These are phyloP conservation scores for Taphrina pruni DNA, from an alignment of 1,139 yeast species.

Conservation along the genomic window DNA sequence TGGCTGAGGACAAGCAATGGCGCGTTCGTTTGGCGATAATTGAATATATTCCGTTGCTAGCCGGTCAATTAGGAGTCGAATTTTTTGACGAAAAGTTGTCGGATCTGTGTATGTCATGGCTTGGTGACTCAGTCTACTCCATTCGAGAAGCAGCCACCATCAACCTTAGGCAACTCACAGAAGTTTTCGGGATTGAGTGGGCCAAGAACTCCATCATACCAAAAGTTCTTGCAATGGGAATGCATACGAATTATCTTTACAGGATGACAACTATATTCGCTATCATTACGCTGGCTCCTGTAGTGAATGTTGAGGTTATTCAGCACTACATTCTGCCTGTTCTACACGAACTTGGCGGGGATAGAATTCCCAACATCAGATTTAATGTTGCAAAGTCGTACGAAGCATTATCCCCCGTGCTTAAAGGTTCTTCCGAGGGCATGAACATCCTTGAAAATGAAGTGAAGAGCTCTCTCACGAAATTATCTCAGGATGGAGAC, in stretches of 20 bases:
- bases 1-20: constrained; percentile 98
- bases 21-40: constrained; percentile 96
- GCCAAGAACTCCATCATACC: constrained; percentile 82
- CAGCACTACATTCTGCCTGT: constrained; percentile 77
- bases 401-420: constrained; percentile 58
- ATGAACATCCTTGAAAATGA: constrained; percentile 49
- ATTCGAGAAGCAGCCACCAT: constrained; percentile 95
- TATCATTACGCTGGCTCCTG: constrained; percentile 72
- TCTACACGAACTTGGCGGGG: constrained; percentile 70
- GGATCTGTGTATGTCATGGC: constrained; percentile 90
- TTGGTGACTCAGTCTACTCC: constrained; percentile 97
- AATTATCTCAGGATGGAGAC: constrained; percentile 73
- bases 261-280: constrained; percentile 91
- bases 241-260: constrained; percentile 75
- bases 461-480: constrained; percentile 69
- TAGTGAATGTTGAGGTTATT: constrained; percentile 61
- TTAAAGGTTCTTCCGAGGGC: constrained; percentile 43
- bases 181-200: constrained; percentile 93
- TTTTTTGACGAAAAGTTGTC: constrained; percentile 92
- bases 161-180: constrained; percentile 78
- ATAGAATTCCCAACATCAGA: constrained; percentile 90
- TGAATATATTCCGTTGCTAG: constrained; percentile 92
- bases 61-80: constrained; percentile 92
- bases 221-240: constrained; percentile 61
- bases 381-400: constrained; percentile 92